Evolutionary conservation across 2,329 filamentous ascomycete species (phyloP), one percentile per base, ranked within the genome.

Genomic region (Thelonectria olida): DNA sequence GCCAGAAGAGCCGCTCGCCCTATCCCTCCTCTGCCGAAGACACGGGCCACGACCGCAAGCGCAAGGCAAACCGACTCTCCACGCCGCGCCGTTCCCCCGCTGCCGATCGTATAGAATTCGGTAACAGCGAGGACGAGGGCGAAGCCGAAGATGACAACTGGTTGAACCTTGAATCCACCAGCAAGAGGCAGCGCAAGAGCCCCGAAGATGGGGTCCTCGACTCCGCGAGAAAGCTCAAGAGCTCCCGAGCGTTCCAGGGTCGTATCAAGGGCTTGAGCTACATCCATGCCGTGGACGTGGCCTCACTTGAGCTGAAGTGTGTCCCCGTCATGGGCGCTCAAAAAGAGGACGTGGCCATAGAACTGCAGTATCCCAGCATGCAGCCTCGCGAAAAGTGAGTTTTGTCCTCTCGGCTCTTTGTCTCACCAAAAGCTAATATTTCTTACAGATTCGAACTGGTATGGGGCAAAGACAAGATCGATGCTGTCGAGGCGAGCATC

Each of bases 311-410:
- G 54, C 78, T 81, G 6, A 83, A 82, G 41, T 86, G 84, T 61
- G 81, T 82, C 25, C 81, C 82, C 1, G 81, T 82, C 12, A 78
- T 85, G 61, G 80, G 81, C 38, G 79, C 82, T 3, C 77, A 79
- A 48, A 78, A 81, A 48, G 81, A 87, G 60, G 84, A 87, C 59
- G 82, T 88, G 7, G 80, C 77, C 10, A 86, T 96, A 61, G 82
- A 89, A 72, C 80, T 98, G 68, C 92, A 96, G 75, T 98, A 98
- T 76, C 95, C 96, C 9, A 94, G 92, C 75, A 81, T 84, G 63
- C 85, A 88, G 57, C 83, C 84, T 50, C 85, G 85, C 54, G 92
- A 96, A 78, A 87, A 84, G 88, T 91, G 80, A 70, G 78, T 58
- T 27, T n/a, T 8, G 19, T 17, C 25, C 45, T 48, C 42, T 45